Base-by-base conservation (phyloP, 176 grass and related monocot genomes). In the Paspalum notatum region DNA sequence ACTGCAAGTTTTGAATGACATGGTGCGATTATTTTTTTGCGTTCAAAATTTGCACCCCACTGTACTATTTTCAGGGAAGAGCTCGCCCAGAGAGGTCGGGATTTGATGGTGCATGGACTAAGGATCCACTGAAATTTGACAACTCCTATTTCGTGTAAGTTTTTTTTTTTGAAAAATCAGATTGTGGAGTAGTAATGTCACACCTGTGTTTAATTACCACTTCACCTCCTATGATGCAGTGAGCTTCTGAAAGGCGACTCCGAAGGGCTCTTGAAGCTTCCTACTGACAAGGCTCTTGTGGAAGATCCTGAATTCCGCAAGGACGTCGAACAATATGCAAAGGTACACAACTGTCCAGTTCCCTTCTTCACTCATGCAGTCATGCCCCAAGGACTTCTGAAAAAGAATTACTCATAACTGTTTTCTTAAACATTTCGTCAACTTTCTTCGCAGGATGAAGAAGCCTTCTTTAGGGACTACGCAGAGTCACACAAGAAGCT, bases 81-180 rank as follows among this genome's bases (percentile, higher is more conserved):
- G 91, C 83, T 45, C 91, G 70, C 53, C 83, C 11, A 11, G 88
- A 94, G 0, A 88, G 88, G 44, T 78, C 91, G 5, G 91, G 88
- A 66, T 91, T 91, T 47, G 71, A 91, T 21, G 88, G 91, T 3
- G 52, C 88, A 15, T 91, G 92, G 92, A 94, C 92, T 37, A 89
- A 78, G 61, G 88, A 94, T 61, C 92, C 88, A 66, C 72, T 94
- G 0, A 91, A 86, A 54, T 94, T 94, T 4, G 88, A 94, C 62
- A 86, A 94, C 73, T 86, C 83, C 9, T 94, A 94, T 45, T 94
- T 89, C 21, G 1, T 46, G 86, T 91, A 86, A 86, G 69, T 32
- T n/a, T n/a, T n/a, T n/a, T n/a, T n/a, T n/a, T n/a, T n/a, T n/a
- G n/a, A n/a, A n/a, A 32, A 32, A 32, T 32, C 32, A 32, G 32